phyloP scores from a whole-genome alignment of 1,284 basidiomycete genomes.

The Neonothopanus nambi region DNA sequence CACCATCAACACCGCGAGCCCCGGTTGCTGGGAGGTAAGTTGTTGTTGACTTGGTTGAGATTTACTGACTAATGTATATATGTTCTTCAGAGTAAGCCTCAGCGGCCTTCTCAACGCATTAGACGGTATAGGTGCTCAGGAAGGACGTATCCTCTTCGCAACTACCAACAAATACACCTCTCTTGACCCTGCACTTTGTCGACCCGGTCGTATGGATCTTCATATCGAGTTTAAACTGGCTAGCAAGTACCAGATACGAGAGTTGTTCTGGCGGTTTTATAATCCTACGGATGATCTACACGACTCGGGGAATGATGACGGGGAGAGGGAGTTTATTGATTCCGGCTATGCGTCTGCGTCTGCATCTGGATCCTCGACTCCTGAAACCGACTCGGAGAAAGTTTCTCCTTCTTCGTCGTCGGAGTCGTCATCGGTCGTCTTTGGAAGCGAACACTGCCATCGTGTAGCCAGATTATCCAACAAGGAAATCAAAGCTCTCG shows the following conservation, averaged over 20 bases:
- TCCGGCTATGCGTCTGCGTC: slow-evolving; percentile 18
- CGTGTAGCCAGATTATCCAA: slow-evolving; percentile 24
- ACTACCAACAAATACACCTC: slow-evolving; percentile 72
- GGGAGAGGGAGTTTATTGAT: no score
- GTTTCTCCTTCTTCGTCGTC: slow-evolving; percentile 16
- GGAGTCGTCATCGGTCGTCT: no score
- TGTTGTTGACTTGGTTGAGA: no score
- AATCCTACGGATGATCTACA: no score
- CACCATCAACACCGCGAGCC: no score
- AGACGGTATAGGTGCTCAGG: no score
- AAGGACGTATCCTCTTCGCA: slow-evolving; percentile 74
- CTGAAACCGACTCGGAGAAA: slow-evolving; percentile 23
- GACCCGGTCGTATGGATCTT: slow-evolving; percentile 78
- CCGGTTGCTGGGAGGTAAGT: no score
- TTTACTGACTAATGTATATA: no score
- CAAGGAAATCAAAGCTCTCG: slow-evolving; percentile 41
- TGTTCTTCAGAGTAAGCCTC: slow-evolving; percentile 49
- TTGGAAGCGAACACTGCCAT: slow-evolving; percentile 29
- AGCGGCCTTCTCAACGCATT: slow-evolving; percentile 75
- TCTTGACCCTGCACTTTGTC: slow-evolving; percentile 70
- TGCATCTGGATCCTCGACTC: slow-evolving; percentile 29
- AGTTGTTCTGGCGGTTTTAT: slow-evolving; percentile 72
- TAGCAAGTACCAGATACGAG: slow-evolving; percentile 62
- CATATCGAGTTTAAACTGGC: slow-evolving; percentile 74
- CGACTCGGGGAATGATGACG: slow-evolving; percentile 37